Evolutionary conservation across 2,329 filamentous ascomycete genomes (phyloP).

Genomic region (Aspergillus awamori): DNA sequence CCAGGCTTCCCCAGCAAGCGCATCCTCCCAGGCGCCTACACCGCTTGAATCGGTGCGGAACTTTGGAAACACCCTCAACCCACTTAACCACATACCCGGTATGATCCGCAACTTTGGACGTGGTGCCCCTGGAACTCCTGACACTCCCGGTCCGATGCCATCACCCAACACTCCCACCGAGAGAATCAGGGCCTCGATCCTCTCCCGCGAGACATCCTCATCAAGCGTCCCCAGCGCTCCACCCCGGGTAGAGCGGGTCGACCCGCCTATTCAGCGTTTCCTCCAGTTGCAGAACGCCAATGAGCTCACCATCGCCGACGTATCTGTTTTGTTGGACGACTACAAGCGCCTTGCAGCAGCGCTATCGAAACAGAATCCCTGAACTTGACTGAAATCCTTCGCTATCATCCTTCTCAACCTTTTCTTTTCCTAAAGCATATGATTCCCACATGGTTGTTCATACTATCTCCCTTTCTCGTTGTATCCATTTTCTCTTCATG

Average conservation of each 20-base stretch:
- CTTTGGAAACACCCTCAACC: constrained; percentile 78
- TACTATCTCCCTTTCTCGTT: not conserved
- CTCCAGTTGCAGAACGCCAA: constrained; percentile 70
- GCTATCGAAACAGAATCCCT: constrained; percentile 54
- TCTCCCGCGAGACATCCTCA: constrained; percentile 20
- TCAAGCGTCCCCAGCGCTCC: constrained; percentile 13
- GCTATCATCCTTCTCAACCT: not conserved
- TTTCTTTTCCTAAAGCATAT: not conserved
- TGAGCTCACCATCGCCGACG: constrained; percentile 73
- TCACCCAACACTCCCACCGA: constrained; percentile 43
- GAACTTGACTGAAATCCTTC: constrained; percentile 20
- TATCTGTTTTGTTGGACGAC: constrained; percentile 70
- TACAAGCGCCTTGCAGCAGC: constrained; percentile 71
- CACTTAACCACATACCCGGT: constrained; percentile 74
- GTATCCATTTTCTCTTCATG: not conserved
- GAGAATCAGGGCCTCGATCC: constrained; percentile 37
- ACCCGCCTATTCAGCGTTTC: constrained; percentile 72
- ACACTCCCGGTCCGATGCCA: constrained; percentile 43
- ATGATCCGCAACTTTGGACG: constrained; percentile 78
- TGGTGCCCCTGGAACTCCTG: constrained; percentile 43
- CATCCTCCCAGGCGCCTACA: constrained; percentile 46
- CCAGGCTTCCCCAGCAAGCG: constrained; percentile 25
- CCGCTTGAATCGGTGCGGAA: constrained; percentile 81
- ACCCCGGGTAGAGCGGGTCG: constrained; percentile 44
- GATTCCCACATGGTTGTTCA: not conserved